A percentile compares a stretch with the other conserved stretches of the same genome.
phyloP scores from a whole-genome alignment of 1,284 basidiomycete genomes.

The Meira nashicola region DNA sequence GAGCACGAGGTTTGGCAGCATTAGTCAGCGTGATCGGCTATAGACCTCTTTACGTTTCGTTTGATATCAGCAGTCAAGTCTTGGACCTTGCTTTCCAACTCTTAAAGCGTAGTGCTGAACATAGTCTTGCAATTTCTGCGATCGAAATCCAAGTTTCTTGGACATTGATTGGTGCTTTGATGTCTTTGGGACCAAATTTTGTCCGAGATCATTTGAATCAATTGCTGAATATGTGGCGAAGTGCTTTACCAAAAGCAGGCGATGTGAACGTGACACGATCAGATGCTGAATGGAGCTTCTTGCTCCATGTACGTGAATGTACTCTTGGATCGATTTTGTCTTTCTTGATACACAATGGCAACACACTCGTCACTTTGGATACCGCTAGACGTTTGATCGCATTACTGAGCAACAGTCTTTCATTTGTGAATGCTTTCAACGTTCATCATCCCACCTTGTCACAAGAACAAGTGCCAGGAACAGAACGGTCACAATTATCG shows the following conservation, averaged over 20 bases:
- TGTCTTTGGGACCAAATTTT: constrained; percentile 88
- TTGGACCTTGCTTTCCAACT: constrained; percentile 85
- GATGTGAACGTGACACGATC: constrained; percentile 61
- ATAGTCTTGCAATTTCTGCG: constrained; percentile 68
- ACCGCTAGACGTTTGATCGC: constrained; percentile 81
- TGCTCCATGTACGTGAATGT: constrained; percentile 84
- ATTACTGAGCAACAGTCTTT: constrained; percentile 80
- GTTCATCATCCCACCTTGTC: constrained; percentile 51
- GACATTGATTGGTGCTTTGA: constrained; percentile 82
- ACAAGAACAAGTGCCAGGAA: constrained; percentile 32
- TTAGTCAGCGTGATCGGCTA: constrained; percentile 79
- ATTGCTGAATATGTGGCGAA: constrained; percentile 89
- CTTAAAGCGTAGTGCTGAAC: constrained; percentile 83
- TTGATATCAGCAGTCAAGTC: constrained; percentile 83
- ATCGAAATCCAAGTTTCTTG: constrained; percentile 91
- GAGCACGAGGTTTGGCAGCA: constrained; percentile 80
- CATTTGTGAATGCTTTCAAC: constrained; percentile 68
- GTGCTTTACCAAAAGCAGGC: constrained; percentile 84
- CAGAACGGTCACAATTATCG: constrained; percentile 57
- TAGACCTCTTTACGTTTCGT: constrained; percentile 87
- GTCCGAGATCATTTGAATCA: constrained; percentile 86
- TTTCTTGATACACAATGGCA: constrained; percentile 67
- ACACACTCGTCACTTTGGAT: constrained; percentile 76
- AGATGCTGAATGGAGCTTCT: constrained; percentile 76
- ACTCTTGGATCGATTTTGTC: constrained; percentile 81